Conservation (phyloP, 2,329 filamentous ascomycete species). For the Aspergillus viridinutans region DNA sequence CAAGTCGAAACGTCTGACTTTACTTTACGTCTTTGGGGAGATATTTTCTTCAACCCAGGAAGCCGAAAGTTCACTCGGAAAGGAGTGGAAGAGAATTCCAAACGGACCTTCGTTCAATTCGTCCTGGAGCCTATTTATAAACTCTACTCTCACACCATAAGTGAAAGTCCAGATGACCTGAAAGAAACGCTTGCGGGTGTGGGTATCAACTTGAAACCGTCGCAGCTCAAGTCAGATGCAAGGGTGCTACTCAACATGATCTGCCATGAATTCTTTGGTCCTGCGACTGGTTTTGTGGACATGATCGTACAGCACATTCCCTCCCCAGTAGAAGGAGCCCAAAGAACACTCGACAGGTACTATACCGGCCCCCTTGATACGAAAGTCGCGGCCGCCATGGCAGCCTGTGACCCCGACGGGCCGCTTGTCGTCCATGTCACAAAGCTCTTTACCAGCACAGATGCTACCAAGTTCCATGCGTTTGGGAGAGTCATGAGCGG, state of each 20-base stretch:
- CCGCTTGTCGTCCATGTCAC: conserved; percentile 88
- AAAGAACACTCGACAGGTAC: conserved; percentile 73
- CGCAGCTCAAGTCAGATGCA: conserved; percentile 85
- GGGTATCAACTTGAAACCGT: conserved; percentile 83
- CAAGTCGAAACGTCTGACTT: conserved; percentile 80
- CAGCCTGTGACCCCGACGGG: conserved; percentile 78
- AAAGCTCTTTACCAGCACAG: conserved; percentile 84
- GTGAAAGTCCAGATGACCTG: conserved; percentile 79
- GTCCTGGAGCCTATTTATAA: conserved; percentile 97
- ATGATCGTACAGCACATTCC: conserved; percentile 90
- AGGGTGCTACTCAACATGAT: conserved; percentile 83
- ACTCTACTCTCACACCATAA: conserved; percentile 90
- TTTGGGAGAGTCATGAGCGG: conserved; percentile 92
- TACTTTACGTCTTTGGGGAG: conserved; percentile 82
- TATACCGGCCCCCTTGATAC: conserved; percentile 89
- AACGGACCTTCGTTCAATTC: conserved; percentile 89
- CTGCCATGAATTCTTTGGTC: conserved; percentile 92
- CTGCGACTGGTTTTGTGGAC: conserved; percentile 85
- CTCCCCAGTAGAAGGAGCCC: conserved; percentile 74
- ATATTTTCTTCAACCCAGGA: conserved; percentile 90
- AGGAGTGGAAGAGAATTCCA: conserved; percentile 71
- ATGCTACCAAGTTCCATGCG: conserved; percentile 86
- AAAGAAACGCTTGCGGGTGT: conserved; percentile 72
- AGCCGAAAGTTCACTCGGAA: conserved; percentile 92
- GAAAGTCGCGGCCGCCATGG: conserved; percentile 75